Evolutionary conservation across 2,329 filamentous ascomycete species (phyloP).

Genomic region (Stenocarpella maydis): DNA sequence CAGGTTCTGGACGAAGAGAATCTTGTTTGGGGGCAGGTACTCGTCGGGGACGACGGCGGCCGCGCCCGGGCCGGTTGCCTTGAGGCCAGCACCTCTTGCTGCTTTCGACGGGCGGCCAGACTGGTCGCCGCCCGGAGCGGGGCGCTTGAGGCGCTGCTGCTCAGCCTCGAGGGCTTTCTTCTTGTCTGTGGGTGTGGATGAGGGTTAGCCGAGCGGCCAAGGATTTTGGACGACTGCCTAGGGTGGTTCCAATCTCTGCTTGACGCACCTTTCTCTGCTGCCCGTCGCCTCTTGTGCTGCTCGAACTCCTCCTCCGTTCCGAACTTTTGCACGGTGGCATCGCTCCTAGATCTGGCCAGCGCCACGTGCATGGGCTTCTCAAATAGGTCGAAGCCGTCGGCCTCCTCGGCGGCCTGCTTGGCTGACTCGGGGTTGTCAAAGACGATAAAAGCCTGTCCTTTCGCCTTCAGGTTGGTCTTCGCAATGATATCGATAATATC

Average conservation of each 20-base stretch:
- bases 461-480: conserved; percentile 84
- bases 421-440: conserved; percentile 86
- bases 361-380: conserved; percentile 89
- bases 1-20: conserved; percentile 90
- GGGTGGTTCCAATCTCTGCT: not conserved
- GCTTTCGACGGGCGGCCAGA: conserved; percentile 72
- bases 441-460: conserved; percentile 95
- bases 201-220: no score
- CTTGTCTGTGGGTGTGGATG: conserved; percentile 55
- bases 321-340: conserved; percentile 81
- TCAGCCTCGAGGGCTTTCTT: conserved; percentile 85
- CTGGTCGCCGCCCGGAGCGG: conserved; percentile 54
- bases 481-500: conserved; percentile 77
- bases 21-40: conserved; percentile 97
- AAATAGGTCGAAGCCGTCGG: conserved; percentile 92
- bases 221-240: no score
- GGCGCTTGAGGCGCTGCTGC: conserved; percentile 78
- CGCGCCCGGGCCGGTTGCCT: conserved; percentile 73
- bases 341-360: conserved; percentile 83
- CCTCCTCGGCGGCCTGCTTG: conserved; percentile 81
- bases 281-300: conserved; percentile 80
- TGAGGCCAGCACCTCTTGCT: conserved; percentile 76
- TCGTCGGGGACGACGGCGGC: conserved; percentile 91
- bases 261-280: conserved; percentile 85
- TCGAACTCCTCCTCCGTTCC: conserved; percentile 86